phyloP scores from a whole-genome alignment of 1,139 yeast genomes.

The Hyphopichia pseudoburtonii region DNA sequence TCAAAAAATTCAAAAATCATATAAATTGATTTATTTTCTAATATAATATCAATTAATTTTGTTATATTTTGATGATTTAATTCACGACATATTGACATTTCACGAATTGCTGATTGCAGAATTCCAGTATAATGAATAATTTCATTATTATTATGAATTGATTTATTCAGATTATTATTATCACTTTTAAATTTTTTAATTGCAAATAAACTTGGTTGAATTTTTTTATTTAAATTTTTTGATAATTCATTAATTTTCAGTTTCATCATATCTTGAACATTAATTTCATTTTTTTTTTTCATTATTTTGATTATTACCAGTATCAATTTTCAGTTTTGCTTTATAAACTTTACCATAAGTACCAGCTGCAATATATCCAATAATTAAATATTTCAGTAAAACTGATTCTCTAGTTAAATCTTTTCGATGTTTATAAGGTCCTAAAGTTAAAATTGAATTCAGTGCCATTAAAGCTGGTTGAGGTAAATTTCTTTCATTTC shows the following conservation, averaged over 20 bases:
- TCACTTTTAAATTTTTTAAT: constrained; percentile 95
- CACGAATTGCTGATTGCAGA: constrained; percentile 94
- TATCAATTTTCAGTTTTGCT: constrained; percentile 54
- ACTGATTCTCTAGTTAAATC: constrained; percentile 72
- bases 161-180: constrained; percentile 56
- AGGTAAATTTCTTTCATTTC: no score
- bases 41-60: constrained; percentile 75
- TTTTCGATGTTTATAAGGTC: constrained; percentile 71
- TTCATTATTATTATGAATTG: constrained; percentile 49
- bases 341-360: constrained; percentile 97
- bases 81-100: constrained; percentile 93
- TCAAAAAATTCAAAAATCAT: constrained; percentile 97
- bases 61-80: constrained; percentile 78
- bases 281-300: background rate
- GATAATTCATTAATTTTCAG: constrained; percentile 3
- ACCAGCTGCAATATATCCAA: constrained; percentile 98
- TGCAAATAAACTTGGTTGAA: constrained; percentile 49
- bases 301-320: constrained; percentile 8
- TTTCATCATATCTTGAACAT: constrained; percentile 3
- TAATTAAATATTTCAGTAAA: constrained; percentile 75
- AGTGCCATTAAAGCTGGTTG: constrained; percentile 61
- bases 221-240: background rate
- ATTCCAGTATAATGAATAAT: constrained; percentile 89
- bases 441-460: constrained; percentile 66
- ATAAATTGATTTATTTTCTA: constrained; percentile 87